Evolutionary conservation across 768 basidiomycete species (phyloP), one percentile per base, ranked within the genome.

Genomic region (Agrocybe chaxingu): DNA sequence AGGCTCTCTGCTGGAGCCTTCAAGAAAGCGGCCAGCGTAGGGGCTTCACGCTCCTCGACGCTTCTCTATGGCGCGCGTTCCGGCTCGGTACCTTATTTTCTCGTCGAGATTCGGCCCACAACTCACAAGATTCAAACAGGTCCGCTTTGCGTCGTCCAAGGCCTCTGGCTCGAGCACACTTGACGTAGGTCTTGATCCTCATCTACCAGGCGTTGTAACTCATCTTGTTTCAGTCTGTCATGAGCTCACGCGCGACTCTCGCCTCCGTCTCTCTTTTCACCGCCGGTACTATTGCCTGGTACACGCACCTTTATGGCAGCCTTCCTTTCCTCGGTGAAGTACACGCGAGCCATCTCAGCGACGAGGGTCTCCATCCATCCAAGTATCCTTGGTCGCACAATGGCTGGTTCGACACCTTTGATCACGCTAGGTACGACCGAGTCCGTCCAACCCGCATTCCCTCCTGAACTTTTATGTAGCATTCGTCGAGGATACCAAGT

Each of bases 401-500:
- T 51, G 97, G 97, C 7, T 64, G 70, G 52, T 72, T 99, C 24
- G 92, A 97, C 71, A 86, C 89, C 40, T 99, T 95, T 64, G 95
- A 99, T 77, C 97, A 99, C 69, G 83, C 92, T 55, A 87, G 93
- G 96, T 94, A 75, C 67, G 80, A 74, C 51, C 45, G 45, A 38
- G 57, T 61, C 52, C 56, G 31, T 39, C 40, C 50, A 8, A 53
- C 49, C 19, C 40, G 42, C 58, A 48, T 56, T 47, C 34, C 24
- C 13, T 51, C 43, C 42, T 54, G 50, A 45, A 16, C 32, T 53
- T 53, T 45, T 57, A 51, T 56, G 16, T 45, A 96, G 94, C 70
- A 95, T 98, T 64, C 93, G 95, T 62, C 81, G 96, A 65, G 95
- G 93, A 36, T 95, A 91, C 76, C 85, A 89, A 70, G 97, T 99